Evolutionary conservation across 83 land plant species (phyloP), one percentile per base, ranked within the genome.

Genomic region (Diphasiastrum complanatum): DNA sequence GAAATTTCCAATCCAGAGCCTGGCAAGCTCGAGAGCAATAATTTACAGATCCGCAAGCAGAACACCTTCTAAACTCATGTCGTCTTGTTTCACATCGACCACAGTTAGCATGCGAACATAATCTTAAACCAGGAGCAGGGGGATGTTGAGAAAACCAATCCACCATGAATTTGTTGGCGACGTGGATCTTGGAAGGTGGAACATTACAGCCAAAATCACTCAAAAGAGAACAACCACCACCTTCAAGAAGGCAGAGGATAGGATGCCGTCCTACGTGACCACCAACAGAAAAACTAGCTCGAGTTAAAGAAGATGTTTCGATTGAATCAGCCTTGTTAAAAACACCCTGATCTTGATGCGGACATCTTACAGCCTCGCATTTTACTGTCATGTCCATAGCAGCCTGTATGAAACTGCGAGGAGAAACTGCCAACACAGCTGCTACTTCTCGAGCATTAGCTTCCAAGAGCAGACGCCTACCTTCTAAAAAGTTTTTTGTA

Each of bases 121-220:
- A 32, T 5, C 73, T 19, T n/a, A 63, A 27, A 3, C 73, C 73
- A 1, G 59, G 10, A 0, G 10, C 14, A 4, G 69, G 68, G 1
- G 70, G 70, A 23, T 63, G 63, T 14, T 40, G 36, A 19, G 60
- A 20, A 32, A 70, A 70, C 73, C 73, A 70, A 27, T 70, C 68
- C 11, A 70, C 73, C 27, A 70, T 33, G 37, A 70, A 70, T 23
- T 52, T 62, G 63, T 70, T 70, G n/a, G 73, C 73, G 16, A 52
- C 20, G 45, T 70, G 69, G 3, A 52, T 43, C 69, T 70, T 52
- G 2, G 68, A 22, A 10, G 72, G 73, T 4, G 73, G 73, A 4
- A 70, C 68, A 23, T 70, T 70, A 36, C 69, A 70, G 22, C 73
- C 69, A 24, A 63, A 70, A 40, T 70, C 73, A 27, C 73, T 70